Evolutionary conservation across 805 yeast species (phyloP), one percentile per base, ranked within the genome.

Genomic region (Wickerhamomyces pijperi): DNA sequence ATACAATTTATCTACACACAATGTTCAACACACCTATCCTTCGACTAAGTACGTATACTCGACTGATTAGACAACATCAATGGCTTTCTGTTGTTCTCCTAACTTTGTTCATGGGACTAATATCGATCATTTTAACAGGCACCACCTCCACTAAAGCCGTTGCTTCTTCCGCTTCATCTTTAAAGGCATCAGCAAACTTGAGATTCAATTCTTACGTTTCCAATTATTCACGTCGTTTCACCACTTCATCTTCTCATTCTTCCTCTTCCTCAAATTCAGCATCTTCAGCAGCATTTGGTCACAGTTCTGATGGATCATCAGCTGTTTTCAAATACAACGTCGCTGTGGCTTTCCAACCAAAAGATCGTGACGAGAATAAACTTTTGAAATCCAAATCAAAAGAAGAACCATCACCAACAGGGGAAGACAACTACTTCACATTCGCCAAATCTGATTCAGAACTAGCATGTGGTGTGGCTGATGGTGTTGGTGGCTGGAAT

Each of bases 401-500:
- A 20, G 50, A 54, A 14, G 41, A 63, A 8, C 63, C 65, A 4
- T 81, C 87, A 5, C 76, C 83, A 5, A 70, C 85, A 2, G 94
- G 94, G 4, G 94, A 83, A 53, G 94, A 83, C 53, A 82, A 79
- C 53, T 76, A 68, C 49, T 75, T 82, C 42, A 64, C 78, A 20
- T 67, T 74, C 8, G 58, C 58, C 18, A 40, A 25, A 33, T 14
- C 61, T 15, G 39, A 61, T 21, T 41, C 46, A 4, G 44, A 49
- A 1, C 45, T 79, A 0, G 73, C 81, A 4, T 68, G 78, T n/a
- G 94, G 90, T 18, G 92, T 83, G 3, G 82, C 96, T 5, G 98
- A 90, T 61, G 98, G 98, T 13, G 97, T 92, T 4, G 97, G 97
- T 14, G 97, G 97, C 3, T 90, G 97, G 97, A 74, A 83, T 2